phyloP scores from a whole-genome alignment of 148 eudicot species.

The Rhododendron simsii region DNA sequence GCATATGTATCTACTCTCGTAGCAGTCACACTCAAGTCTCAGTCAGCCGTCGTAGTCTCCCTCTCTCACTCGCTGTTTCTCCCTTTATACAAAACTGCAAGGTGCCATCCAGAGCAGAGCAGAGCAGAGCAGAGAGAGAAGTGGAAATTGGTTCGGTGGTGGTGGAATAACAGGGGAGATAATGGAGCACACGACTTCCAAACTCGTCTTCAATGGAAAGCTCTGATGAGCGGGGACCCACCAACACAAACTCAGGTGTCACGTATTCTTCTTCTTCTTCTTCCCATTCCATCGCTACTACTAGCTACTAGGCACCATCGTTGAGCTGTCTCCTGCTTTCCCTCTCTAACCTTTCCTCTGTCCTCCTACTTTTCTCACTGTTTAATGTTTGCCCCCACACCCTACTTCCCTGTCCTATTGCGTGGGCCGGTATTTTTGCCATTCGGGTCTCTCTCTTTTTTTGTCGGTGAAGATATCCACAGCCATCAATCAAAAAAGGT shows the following conservation, averaged over 20 bases:
- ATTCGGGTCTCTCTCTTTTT: constrained; percentile 27
- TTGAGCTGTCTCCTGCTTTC: constrained; percentile 4
- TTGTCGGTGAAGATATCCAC: constrained; percentile 22
- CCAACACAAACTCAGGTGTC: constrained; percentile 8
- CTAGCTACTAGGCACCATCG: background rate
- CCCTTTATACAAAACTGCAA: background rate
- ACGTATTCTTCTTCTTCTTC: constrained; percentile 4
- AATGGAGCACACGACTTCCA: background rate
- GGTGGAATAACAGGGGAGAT: constrained; percentile 1
- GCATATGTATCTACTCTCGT: background rate
- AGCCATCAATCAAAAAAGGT: background rate
- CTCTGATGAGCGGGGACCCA: constrained; percentile 9
- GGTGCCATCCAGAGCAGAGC: background rate
- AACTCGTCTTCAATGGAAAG: constrained; percentile 16
- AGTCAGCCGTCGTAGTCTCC: background rate
- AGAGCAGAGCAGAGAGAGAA: too few species aligned
- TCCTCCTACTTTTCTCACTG: constrained; percentile 23
- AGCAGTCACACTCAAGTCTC: background rate
- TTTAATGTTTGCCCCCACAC: constrained; percentile 36
- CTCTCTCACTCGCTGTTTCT: background rate
- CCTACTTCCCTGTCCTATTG: constrained; percentile 22
- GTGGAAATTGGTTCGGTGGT: background rate
- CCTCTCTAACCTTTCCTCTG: constrained; percentile 21
- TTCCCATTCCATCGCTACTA: background rate
- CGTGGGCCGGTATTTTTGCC: constrained; percentile 19